phyloP scores from a whole-genome alignment of 2,329 filamentous ascomycete genomes.

The Bipolaris zeicola region DNA sequence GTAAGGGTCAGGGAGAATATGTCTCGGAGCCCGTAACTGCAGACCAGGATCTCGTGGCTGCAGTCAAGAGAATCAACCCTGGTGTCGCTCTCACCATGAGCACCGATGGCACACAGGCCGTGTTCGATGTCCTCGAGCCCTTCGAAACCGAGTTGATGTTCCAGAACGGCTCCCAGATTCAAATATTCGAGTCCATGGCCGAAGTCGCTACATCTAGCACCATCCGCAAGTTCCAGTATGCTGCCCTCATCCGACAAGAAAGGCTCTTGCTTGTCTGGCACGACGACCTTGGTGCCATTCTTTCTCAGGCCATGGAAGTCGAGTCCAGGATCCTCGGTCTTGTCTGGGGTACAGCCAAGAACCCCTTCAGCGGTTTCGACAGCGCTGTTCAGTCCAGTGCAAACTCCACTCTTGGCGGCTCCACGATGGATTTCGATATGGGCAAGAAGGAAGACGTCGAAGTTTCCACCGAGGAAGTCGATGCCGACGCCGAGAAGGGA shows the following conservation, averaged over 20 bases:
- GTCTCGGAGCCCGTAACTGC: slow-evolving; percentile 57
- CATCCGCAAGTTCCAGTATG: slow-evolving; percentile 79
- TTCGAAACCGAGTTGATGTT: slow-evolving; percentile 51
- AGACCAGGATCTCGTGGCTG: slow-evolving; percentile 48
- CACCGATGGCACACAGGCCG: slow-evolving; percentile 54
- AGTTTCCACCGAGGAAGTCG: slow-evolving; percentile 27
- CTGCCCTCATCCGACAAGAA: slow-evolving; percentile 75
- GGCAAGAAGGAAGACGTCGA: slow-evolving; percentile 18
- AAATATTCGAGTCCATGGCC: slow-evolving; percentile 55
- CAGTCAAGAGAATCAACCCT: slow-evolving; percentile 54
- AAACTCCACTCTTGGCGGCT: slow-evolving; percentile 38
- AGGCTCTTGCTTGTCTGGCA: slow-evolving; percentile 79
- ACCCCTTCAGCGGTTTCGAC: slow-evolving; percentile 53
- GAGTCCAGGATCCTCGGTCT: slow-evolving; percentile 76
- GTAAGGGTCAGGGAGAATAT: slow-evolving; percentile 71
- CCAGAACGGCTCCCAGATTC: slow-evolving; percentile 52
- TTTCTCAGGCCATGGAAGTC: slow-evolving; percentile 71
- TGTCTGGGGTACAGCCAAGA: slow-evolving; percentile 60
- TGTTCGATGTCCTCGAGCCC: slow-evolving; percentile 50
- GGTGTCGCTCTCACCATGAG: slow-evolving; percentile 58
- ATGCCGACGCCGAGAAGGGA: slow-evolving; percentile 38
- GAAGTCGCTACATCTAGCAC: slow-evolving; percentile 52
- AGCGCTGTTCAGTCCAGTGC: slow-evolving; percentile 33
- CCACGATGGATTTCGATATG: slow-evolving; percentile 18
- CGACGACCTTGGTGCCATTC: slow-evolving; percentile 73